Evolutionary conservation across 768 basidiomycete species (phyloP).

Genomic region (Suillus variegatus): DNA sequence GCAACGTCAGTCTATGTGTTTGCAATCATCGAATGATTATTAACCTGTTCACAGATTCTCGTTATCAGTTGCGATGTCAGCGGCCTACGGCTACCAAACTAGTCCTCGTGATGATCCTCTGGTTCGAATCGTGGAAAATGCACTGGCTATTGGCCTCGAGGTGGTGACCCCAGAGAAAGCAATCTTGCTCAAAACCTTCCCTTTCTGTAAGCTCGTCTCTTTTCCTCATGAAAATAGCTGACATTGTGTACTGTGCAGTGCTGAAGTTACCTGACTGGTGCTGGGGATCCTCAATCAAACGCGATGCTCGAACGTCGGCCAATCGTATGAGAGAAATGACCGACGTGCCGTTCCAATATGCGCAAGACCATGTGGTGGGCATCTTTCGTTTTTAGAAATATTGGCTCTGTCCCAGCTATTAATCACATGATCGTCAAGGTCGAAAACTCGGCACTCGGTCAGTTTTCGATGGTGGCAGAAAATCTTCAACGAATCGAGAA

Average conservation of each 20-base stretch:
- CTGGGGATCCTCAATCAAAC: constrained; percentile 13
- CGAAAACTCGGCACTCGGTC: no score
- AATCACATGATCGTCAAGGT: no score
- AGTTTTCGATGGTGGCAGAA: constrained; percentile 14
- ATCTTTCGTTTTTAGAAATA: no score
- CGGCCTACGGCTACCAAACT: constrained; percentile 4
- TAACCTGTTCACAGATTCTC: constrained; percentile 13
- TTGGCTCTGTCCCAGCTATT: no score
- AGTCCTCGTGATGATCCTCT: constrained; percentile 7
- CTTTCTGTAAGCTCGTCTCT: constrained; percentile 13
- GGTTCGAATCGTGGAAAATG: not conserved
- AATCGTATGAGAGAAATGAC: not conserved
- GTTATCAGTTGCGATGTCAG: constrained; percentile 3
- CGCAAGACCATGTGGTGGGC: constrained; percentile 11
- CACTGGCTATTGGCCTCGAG: not conserved
- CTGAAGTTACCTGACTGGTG: constrained; percentile 19
- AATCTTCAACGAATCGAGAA: constrained; percentile 17
- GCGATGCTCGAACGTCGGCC: constrained; percentile 2
- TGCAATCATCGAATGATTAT: constrained; percentile 2
- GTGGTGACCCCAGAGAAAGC: constrained; percentile 4
- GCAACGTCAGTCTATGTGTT: constrained; percentile 2
- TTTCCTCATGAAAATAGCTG: no score
- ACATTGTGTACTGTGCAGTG: no score
- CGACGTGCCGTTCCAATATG: constrained; percentile 9
- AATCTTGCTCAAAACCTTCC: not conserved